Evolutionary conservation across 495 filamentous ascomycete species (phyloP).

Genomic region (Penicillium longicatenatum): DNA sequence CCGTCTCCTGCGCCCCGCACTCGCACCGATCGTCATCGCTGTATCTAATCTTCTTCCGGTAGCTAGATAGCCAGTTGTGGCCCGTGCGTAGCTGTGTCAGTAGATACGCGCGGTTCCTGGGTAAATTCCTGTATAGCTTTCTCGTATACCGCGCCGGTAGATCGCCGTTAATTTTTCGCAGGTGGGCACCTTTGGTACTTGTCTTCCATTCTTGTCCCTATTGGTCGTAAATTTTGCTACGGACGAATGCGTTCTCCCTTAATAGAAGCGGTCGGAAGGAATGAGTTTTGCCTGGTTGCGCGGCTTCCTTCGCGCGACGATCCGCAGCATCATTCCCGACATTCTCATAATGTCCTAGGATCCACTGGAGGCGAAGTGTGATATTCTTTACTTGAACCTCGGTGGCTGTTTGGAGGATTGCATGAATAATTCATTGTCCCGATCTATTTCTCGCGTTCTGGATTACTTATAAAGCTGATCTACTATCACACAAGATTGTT

Average conservation of each 20-base stretch:
- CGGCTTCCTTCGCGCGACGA: conserved; percentile 12
- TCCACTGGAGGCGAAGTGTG: conserved; percentile 21
- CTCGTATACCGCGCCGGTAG: conserved; percentile 21
- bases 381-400: conserved; percentile 14
- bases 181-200: conserved; percentile 10
- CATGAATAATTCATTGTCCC: conserved; percentile 22
- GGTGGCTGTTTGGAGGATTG: conserved; percentile 19
- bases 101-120: conserved; percentile 19
- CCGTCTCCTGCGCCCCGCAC: conserved; percentile 24
- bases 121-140: conserved; percentile 17
- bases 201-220: conserved; percentile 22
- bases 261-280: conserved; percentile 20
- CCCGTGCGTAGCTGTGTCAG: conserved; percentile 25
- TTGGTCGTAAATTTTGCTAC: conserved; percentile 3
- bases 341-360: conserved; percentile 18
- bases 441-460: conserved; percentile 21
- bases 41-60: conserved; percentile 11
- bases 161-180: conserved; percentile 16
- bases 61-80: conserved; percentile 21
- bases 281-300: conserved; percentile 17
- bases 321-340: conserved; percentile 18
- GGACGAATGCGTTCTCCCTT: conserved; percentile 14
- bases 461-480: conserved; percentile 21
- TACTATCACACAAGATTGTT: conserved; percentile 19
- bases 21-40: conserved; percentile 22